Conservation (phyloP, 805 yeast genomes). For the Metschnikowia sp. region DNA sequence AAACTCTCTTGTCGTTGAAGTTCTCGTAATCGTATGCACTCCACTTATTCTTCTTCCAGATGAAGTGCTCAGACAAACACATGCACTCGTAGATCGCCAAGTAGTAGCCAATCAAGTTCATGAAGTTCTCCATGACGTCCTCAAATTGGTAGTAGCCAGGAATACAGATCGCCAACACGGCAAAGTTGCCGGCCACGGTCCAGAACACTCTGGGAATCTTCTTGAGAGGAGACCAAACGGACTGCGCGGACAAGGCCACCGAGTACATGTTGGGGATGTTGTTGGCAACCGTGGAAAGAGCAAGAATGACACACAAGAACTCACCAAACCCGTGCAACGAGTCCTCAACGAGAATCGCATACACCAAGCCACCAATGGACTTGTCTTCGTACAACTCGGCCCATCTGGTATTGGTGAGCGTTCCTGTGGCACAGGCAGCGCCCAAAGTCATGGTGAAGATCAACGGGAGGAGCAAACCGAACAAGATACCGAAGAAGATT, state of each 20-base stretch:
- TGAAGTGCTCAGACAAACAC: slow-evolving; percentile 75
- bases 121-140: slow-evolving; percentile 74
- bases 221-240: slow-evolving; percentile 71
- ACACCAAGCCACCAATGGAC: slow-evolving; percentile 80
- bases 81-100: slow-evolving; percentile 80
- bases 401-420: slow-evolving; percentile 43
- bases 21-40: slow-evolving; percentile 59
- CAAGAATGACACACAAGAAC: slow-evolving; percentile 80
- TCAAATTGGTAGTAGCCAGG: slow-evolving; percentile 80
- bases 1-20: slow-evolving; percentile 52
- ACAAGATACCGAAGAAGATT: slow-evolving; percentile 60
- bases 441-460: slow-evolving; percentile 76
- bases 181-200: slow-evolving; percentile 73
- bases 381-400: slow-evolving; percentile 46
- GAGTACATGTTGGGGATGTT: slow-evolving; percentile 95
- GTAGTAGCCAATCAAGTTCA: slow-evolving; percentile 91
- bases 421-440: slow-evolving; percentile 80
- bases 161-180: slow-evolving; percentile 80
- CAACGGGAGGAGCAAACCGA: slow-evolving; percentile 67
- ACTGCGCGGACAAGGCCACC: slow-evolving; percentile 80
- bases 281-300: slow-evolving; percentile 84
- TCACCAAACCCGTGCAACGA: slow-evolving; percentile 87
- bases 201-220: slow-evolving; percentile 79
- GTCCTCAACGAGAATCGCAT: slow-evolving; percentile 70
- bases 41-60: slow-evolving; percentile 63